A percentile compares a stretch with the other conserved stretches of the same genome.
Evolutionary conservation across 257 asterid genomes (phyloP).

Genomic region (Solanum verrucosum): DNA sequence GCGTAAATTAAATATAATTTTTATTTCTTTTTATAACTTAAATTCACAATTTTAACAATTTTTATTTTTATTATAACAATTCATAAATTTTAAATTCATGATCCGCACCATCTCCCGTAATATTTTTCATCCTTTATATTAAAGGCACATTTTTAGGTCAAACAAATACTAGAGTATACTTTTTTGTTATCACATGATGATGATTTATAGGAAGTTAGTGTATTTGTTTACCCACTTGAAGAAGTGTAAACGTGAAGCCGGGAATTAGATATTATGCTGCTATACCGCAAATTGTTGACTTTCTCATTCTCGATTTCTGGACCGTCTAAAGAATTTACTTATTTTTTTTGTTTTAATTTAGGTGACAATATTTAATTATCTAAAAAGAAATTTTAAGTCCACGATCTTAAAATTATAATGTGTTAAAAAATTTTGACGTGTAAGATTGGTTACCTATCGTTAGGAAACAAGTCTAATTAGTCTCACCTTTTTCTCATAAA

Average conservation of each 20-base stretch:
- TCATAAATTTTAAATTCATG: not conserved
- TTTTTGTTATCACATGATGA: not conserved
- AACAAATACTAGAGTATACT: not conserved
- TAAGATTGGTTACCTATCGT: not conserved
- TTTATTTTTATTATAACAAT: fast-evolving
- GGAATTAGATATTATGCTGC: not conserved
- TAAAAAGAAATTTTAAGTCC: too few species aligned
- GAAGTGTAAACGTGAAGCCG: not conserved
- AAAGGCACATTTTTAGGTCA: not conserved
- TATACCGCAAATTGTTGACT: not conserved
- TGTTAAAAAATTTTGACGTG: not conserved
- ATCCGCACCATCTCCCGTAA: not conserved
- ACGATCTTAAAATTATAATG: too few species aligned
- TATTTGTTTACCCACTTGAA: not conserved
- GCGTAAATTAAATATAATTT: too few species aligned
- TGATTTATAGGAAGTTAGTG: not conserved
- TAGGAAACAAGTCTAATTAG: not conserved
- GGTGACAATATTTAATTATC: fast-evolving
- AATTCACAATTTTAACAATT: not conserved
- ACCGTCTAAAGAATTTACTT: not conserved
- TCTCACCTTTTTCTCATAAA: not conserved
- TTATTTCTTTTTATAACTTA: fast-evolving
- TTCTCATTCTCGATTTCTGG: not conserved
- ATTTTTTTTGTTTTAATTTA: fast-evolving
- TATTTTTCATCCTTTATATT: not conserved